A percentile compares a stretch with the other conserved stretches of the same genome.
Evolutionary conservation across 108 stramenopile genomes (phyloP).

Genomic region (Mayamaea pseudoterrestris): DNA sequence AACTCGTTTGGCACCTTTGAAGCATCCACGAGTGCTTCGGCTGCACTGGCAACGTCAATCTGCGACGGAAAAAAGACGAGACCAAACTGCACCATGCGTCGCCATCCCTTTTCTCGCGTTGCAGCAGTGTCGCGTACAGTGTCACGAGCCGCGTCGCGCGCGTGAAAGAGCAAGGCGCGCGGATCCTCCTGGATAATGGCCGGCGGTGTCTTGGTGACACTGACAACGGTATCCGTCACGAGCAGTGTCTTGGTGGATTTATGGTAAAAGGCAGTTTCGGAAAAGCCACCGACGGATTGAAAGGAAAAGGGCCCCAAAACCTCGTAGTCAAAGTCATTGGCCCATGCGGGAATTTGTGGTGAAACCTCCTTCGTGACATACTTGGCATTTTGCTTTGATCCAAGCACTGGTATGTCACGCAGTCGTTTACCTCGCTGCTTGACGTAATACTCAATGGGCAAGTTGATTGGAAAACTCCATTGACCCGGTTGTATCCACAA

Average conservation of each 20-base stretch:
- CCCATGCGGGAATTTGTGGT: conserved; percentile 53
- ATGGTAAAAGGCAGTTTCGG: conserved; percentile 83
- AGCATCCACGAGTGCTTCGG: conserved; percentile 35
- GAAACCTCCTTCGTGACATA: not conserved
- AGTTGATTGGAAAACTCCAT: conserved; percentile 62
- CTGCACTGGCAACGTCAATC: conserved; percentile 52
- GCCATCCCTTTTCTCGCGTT: conserved; percentile 71
- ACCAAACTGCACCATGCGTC: conserved; percentile 82
- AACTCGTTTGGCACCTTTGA: conserved; percentile 29
- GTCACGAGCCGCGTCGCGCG: conserved; percentile 62
- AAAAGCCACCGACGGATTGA: conserved; percentile 73
- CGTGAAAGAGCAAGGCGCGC: conserved; percentile 74
- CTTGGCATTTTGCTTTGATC: conserved; percentile 6
- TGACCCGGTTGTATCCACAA: conserved; percentile 85
- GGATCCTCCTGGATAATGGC: conserved; percentile 71
- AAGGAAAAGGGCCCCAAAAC: conserved; percentile 70
- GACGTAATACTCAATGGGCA: conserved; percentile 61
- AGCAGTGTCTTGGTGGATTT: conserved; percentile 62
- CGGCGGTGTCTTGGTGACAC: conserved; percentile 64
- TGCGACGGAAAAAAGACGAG: conserved; percentile 86
- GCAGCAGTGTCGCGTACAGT: conserved; percentile 43
- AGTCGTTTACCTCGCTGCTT: conserved; percentile 33
- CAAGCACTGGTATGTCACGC: conserved; percentile 41
- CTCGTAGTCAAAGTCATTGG: conserved; percentile 65
- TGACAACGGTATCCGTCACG: conserved; percentile 76